phyloP scores from a whole-genome alignment of 768 basidiomycete species.

The Mycena maculata region DNA sequence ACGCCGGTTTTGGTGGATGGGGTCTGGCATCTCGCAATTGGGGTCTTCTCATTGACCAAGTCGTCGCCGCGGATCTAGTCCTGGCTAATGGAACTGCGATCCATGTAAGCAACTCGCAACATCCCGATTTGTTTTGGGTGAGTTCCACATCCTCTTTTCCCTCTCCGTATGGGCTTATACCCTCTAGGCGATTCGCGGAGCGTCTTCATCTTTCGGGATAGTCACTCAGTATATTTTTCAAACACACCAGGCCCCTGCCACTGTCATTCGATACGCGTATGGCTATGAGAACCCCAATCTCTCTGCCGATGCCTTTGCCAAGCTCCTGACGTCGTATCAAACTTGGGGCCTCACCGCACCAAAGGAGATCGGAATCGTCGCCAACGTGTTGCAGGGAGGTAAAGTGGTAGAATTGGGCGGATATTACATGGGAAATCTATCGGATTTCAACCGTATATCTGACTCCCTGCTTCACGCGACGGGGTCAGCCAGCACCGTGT shows the following conservation, averaged over 20 bases:
- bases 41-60: conserved; percentile 41
- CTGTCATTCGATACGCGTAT: conserved; percentile 22
- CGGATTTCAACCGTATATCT: neutral
- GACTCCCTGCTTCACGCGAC: conserved; percentile 1
- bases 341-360: conserved; percentile 9
- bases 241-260: conserved; percentile 32
- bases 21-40: conserved; percentile 37
- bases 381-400: conserved; percentile 19
- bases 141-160: neutral
- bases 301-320: conserved; percentile 1
- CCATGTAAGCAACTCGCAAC: conserved; percentile 32
- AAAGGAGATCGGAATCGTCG: conserved; percentile 21
- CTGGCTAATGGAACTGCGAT: conserved; percentile 37
- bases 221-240: conserved; percentile 39
- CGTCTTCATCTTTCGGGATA: conserved; percentile 44
- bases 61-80: conserved; percentile 37
- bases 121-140: conserved; percentile 41
- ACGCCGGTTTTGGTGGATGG: conserved; percentile 31
- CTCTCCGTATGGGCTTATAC: neutral
- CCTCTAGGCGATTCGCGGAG: conserved; percentile 42
- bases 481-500: neutral
- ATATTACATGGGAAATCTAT: conserved; percentile 22
- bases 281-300: conserved; percentile 7
- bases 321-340: conserved; percentile 12
- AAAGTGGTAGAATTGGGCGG: conserved; percentile 18